Percentiles rank a stretch among this genome's conserved stretches.
phyloP scores from a whole-genome alignment of 306 rosid genomes.

The Cucurbita argyrosperma region DNA sequence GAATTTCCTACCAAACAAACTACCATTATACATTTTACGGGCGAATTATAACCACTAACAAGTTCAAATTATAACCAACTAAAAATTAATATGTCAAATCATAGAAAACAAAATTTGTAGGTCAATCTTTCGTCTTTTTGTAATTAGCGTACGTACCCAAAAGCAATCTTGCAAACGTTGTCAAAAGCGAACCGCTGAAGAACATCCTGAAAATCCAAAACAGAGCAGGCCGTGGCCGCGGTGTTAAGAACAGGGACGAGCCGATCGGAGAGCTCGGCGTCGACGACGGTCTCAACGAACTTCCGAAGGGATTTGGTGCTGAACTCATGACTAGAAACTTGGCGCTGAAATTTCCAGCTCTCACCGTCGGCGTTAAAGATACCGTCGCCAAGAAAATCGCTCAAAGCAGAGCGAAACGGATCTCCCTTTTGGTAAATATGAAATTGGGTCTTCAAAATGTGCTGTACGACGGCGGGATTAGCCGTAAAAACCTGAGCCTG shows the following conservation, averaged over 20 bases:
- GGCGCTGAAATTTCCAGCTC: slow-evolving; percentile 50
- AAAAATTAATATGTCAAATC: too few relatives aligned
- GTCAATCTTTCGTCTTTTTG: too few relatives aligned
- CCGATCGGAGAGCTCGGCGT: slow-evolving; percentile 32
- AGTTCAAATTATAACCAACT: too few relatives aligned
- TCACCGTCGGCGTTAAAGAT: slow-evolving; percentile 45
- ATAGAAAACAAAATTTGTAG: too few relatives aligned
- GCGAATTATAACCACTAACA: too few relatives aligned
- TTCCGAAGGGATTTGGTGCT: slow-evolving; percentile 30
- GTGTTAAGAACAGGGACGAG: slow-evolving; percentile 32
- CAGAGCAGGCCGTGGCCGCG: background rate
- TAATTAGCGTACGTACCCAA: slow-evolving; percentile 14
- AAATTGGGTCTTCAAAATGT: slow-evolving; percentile 53
- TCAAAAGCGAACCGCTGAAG: slow-evolving; percentile 66
- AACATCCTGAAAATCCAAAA: slow-evolving; percentile 40
- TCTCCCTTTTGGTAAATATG: slow-evolving; percentile 36
- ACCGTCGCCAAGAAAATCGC: slow-evolving; percentile 52
- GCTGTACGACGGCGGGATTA: slow-evolving; percentile 45
- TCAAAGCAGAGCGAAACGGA: background rate
- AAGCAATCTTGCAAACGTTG: slow-evolving; percentile 47
- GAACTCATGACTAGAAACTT: slow-evolving; percentile 40
- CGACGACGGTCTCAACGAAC: slow-evolving; percentile 49
- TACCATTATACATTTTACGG: too few relatives aligned
- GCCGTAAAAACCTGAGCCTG: slow-evolving; percentile 33
- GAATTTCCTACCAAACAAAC: too few relatives aligned